A percentile compares a stretch with the other conserved stretches of the same genome.
Conservation (phyloP, 371 early-diverging fungal species). For the Lichtheimia ornata region DNA sequence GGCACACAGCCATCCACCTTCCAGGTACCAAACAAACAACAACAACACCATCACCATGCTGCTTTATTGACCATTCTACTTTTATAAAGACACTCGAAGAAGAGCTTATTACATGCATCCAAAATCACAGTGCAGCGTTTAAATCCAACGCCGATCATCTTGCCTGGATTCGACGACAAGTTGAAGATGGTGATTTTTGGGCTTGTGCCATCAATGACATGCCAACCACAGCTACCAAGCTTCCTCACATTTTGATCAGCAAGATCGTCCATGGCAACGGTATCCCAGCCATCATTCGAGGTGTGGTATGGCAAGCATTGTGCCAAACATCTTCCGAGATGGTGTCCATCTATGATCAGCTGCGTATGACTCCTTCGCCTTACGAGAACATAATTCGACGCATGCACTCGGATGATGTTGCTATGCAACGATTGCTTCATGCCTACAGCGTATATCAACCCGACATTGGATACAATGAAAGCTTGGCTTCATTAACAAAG, state of each 20-base stretch:
- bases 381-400: constrained; percentile 87
- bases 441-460: constrained; percentile 88
- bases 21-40: constrained; percentile 28
- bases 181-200: constrained; percentile 92
- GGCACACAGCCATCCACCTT: constrained; percentile 36
- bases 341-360: constrained; percentile 76
- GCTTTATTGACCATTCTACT: not conserved
- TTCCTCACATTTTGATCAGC: constrained; percentile 62
- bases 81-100: constrained; percentile 48
- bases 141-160: constrained; percentile 41
- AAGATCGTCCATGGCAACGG: constrained; percentile 75
- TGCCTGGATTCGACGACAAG: constrained; percentile 58
- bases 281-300: constrained; percentile 82
- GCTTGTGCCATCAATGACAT: constrained; percentile 84
- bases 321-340: constrained; percentile 68
- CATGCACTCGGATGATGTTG: constrained; percentile 68
- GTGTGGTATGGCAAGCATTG: constrained; percentile 90
- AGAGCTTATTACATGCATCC: constrained; percentile 45
- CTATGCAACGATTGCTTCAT: constrained; percentile 79
- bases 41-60: not conserved
- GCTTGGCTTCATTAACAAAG: constrained; percentile 80
- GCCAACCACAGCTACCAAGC: constrained; percentile 58
- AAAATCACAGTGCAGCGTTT: constrained; percentile 30
- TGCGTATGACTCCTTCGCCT: constrained; percentile 67
- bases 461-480: constrained; percentile 92